Base-by-base conservation (phyloP, 495 filamentous ascomycete species). In the Clohesyomyces aquaticus region DNA sequence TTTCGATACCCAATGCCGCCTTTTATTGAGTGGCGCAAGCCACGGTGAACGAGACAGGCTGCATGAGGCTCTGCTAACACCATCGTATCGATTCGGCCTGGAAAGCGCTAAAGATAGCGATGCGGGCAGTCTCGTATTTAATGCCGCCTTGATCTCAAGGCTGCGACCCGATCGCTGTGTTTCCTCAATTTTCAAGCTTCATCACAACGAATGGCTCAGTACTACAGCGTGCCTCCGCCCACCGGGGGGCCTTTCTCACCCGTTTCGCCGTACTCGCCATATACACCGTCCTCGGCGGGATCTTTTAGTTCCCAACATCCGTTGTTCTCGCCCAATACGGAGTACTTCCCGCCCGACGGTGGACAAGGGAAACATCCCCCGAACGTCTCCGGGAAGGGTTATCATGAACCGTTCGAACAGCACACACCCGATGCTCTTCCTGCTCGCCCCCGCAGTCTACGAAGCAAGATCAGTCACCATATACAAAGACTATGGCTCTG, bases 21-120 rank as follows among this genome's bases (percentile, higher is more conserved):
- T 23, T 23, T n/a, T 52, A 52, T 52, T 52, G 48, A 52, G 48
- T 52, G 48, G 48, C 48, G 48, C 48, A 52, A 52, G 48, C 48
- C 48, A 52, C 48, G 4, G 9, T 8, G 48, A 22, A 16, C 18
- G 21, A 47, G 32, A 38, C 32, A 38, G 32, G 6, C 35, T 9
- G n/a, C 4, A 47, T n/a, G 43, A 6, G 43, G 43, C 43, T 47
- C 43, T 18, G n/a, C 21, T 6, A 47, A 22, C 43, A 38, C 21
- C 14, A 47, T 22, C 43, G 43, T n/a, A 47, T 22, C 43, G 43
- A 6, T n/a, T 47, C 4, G 8, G 4, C 21, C 21, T 47, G 14
- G 43, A 22, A 4, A 8, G 16, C 43, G 14, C 45, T n/a, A 47
- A 47, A 8, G 16, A 8, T 8, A n/a, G 8, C 4, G 16, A 42